Evolutionary conservation across 2,329 filamentous ascomycete species (phyloP).

Genomic region (Epichloe uncinata): DNA sequence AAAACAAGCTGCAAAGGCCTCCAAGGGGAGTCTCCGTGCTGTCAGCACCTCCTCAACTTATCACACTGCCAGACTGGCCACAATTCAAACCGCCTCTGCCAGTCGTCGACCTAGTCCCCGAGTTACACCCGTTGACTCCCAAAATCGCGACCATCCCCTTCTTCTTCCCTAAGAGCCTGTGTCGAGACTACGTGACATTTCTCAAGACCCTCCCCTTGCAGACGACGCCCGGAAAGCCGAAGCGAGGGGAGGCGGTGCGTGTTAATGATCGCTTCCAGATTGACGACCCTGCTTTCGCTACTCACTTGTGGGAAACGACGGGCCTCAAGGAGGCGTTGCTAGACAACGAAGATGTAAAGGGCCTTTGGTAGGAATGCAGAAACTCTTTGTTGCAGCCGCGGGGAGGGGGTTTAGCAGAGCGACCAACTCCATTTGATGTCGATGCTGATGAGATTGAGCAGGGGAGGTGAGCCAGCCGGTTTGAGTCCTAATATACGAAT

Average conservation of each 20-base stretch:
- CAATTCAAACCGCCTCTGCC: conserved; percentile 56
- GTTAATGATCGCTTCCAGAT: conserved; percentile 87
- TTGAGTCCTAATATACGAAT: conserved; percentile 81
- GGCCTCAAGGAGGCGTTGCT: conserved; percentile 52
- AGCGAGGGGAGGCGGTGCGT: conserved; percentile 65
- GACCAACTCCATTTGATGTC: too few species aligned
- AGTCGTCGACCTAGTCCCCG: conserved; percentile 46
- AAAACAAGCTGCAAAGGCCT: conserved; percentile 17
- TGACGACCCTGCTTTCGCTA: conserved; percentile 61
- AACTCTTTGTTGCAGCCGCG: neutral
- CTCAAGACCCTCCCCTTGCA: conserved; percentile 54
- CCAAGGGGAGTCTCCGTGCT: conserved; percentile 9
- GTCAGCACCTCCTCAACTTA: conserved; percentile 5
- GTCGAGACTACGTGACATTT: conserved; percentile 63
- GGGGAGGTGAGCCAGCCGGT: conserved; percentile 74
- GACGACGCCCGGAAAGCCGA: conserved; percentile 68
- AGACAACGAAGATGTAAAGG: conserved; percentile 22
- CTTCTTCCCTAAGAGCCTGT: conserved; percentile 63
- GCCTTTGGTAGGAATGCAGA: conserved; percentile 30
- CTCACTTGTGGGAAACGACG: conserved; percentile 63
- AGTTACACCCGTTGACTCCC: conserved; percentile 32
- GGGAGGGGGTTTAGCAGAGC: too few species aligned
- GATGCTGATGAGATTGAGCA: conserved; percentile 26
- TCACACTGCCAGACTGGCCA: conserved; percentile 49
- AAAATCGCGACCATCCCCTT: conserved; percentile 63